These are phyloP conservation scores for Zhuliangozyma parablackwelliae DNA, from an alignment of 1,139 yeast species.

Conservation along the genomic window DNA sequence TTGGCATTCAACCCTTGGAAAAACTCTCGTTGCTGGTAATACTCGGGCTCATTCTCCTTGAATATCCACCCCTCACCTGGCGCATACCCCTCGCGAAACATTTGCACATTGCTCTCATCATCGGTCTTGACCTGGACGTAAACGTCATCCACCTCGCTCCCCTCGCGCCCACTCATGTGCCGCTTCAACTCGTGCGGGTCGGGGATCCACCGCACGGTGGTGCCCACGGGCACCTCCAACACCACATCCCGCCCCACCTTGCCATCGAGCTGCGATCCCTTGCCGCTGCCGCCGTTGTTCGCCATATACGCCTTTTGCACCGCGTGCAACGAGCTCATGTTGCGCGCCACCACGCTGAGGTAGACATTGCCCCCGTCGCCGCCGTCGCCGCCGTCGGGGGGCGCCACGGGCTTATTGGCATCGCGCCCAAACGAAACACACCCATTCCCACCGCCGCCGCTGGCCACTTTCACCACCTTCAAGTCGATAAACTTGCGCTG, in stretches of 20 bases:
- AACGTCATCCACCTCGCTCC: slow-evolving; percentile 23
- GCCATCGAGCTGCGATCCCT: slow-evolving; percentile 77
- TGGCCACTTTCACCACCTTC: slow-evolving; percentile 58
- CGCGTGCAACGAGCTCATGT: slow-evolving; percentile 65
- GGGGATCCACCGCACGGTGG: slow-evolving; percentile 82
- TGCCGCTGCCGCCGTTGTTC: slow-evolving; percentile 67
- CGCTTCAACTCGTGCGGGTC: slow-evolving; percentile 50
- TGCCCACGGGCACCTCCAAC: slow-evolving; percentile 88
- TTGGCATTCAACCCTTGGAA: slow-evolving; percentile 59
- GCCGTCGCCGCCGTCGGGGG: slow-evolving; percentile 98
- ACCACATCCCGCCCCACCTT: slow-evolving; percentile 72
- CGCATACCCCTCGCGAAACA: slow-evolving; percentile 49
- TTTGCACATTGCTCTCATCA: slow-evolving; percentile 38
- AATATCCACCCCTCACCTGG: slow-evolving; percentile 88
- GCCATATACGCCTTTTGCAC: slow-evolving; percentile 68
- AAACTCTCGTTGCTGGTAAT: slow-evolving; percentile 59
- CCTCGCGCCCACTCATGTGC: slow-evolving; percentile 28
- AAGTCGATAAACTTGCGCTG: slow-evolving; percentile 52
- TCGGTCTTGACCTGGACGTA: slow-evolving; percentile 25
- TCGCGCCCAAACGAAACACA: slow-evolving; percentile 81
- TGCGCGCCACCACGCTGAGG: slow-evolving; percentile 66
- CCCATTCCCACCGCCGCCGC: slow-evolving; percentile 92
- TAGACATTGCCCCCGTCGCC: slow-evolving; percentile 89
- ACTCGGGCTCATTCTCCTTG: slow-evolving; percentile 68
- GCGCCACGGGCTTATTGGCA: slow-evolving; percentile 80